phyloP scores from a whole-genome alignment of 768 basidiomycete species.

The Termitomyces titanicus region DNA sequence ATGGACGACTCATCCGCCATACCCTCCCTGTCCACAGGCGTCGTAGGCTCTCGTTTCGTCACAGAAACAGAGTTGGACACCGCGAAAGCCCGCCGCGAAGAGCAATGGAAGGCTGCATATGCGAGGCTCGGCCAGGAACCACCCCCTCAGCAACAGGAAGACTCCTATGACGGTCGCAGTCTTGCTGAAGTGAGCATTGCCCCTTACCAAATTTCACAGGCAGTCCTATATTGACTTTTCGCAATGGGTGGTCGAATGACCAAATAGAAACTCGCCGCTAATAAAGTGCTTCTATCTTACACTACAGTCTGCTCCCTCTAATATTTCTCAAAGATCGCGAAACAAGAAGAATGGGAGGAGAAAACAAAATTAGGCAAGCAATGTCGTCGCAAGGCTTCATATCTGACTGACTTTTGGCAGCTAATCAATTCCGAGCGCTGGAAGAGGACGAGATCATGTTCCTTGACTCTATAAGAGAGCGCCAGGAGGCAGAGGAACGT shows the following conservation, averaged over 20 bases:
- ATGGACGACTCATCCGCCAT: constrained; percentile 60
- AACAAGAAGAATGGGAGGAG: constrained; percentile 93
- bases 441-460: constrained; percentile 92
- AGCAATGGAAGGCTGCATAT: constrained; percentile 90
- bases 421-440: constrained; percentile 85
- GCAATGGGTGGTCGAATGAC: constrained; percentile 38
- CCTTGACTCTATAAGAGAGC: constrained; percentile 76
- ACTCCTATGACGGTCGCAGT: constrained; percentile 79
- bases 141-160: constrained; percentile 71
- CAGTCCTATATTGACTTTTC: constrained; percentile 42
- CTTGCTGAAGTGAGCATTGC: constrained; percentile 73
- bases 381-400: neutral
- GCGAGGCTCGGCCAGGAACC: constrained; percentile 86
- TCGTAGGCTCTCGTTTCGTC: constrained; percentile 82
- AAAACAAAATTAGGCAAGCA: constrained; percentile 67
- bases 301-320: constrained; percentile 6
- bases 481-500: constrained; percentile 72
- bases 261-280: constrained; percentile 82
- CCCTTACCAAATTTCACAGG: constrained; percentile 4
- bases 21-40: constrained; percentile 67
- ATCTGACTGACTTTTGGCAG: constrained; percentile 30
- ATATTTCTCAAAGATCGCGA: constrained; percentile 58
- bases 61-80: constrained; percentile 75
- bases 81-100: constrained; percentile 68
- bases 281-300: constrained; percentile 51